phyloP scores from a whole-genome alignment of 495 filamentous ascomycete genomes.

The Penicillium silybi region DNA sequence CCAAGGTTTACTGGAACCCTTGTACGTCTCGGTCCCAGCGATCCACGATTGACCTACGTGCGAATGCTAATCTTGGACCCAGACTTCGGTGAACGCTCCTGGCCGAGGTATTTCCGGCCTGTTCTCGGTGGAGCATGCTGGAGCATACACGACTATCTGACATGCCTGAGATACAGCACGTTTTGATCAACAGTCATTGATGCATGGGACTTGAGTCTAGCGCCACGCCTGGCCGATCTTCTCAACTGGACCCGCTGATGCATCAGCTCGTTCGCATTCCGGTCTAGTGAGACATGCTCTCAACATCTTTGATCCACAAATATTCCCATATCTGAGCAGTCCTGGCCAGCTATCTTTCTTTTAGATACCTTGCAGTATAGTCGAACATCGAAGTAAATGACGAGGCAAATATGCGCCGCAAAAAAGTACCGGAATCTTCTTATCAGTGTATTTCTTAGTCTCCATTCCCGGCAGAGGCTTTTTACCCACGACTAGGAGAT shows the following conservation, averaged over 20 bases:
- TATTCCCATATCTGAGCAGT: background rate
- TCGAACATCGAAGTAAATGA: background rate
- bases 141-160: background rate
- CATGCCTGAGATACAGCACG: background rate
- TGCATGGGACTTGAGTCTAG: background rate
- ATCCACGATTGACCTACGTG: background rate
- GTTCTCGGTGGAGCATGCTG: background rate
- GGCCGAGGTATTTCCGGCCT: background rate
- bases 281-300: background rate
- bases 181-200: background rate
- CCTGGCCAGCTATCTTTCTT: background rate
- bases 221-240: background rate
- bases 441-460: background rate
- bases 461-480: background rate
- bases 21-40: background rate
- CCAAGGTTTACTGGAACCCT: background rate
- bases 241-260: background rate
- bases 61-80: background rate
- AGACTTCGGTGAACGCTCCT: background rate
- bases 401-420: background rate
- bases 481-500: background rate
- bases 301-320: background rate
- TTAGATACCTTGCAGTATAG: background rate
- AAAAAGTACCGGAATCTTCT: background rate
- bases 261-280: background rate